These are phyloP conservation scores for Chlorokybus atmophyticus DNA, from an alignment of 139 green algal genomes.

Conservation along the genomic window DNA sequence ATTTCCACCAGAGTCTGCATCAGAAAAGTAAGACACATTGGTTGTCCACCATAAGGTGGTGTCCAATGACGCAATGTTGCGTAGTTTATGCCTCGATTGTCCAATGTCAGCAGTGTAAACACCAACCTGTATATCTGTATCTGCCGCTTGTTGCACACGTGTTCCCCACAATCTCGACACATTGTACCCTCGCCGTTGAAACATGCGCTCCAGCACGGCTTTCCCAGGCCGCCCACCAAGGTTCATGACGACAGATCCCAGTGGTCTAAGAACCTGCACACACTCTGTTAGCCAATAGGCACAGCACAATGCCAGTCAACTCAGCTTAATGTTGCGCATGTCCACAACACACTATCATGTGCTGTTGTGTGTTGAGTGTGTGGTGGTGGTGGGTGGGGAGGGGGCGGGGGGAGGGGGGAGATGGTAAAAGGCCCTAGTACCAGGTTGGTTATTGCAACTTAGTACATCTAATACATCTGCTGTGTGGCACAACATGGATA, in stretches of 20 bases:
- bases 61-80: background rate
- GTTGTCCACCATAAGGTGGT: background rate
- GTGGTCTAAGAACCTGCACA: background rate
- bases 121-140: constrained; percentile 22
- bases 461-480: too few relatives aligned
- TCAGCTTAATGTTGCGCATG: too few relatives aligned
- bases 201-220: constrained; percentile 22
- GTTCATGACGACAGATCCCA: constrained; percentile 10
- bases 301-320: too few relatives aligned
- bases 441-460: too few relatives aligned
- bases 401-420: too few relatives aligned
- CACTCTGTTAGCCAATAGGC: background rate
- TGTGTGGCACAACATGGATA: too few relatives aligned
- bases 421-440: too few relatives aligned
- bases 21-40: background rate
- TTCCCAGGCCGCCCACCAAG: constrained; percentile 20
- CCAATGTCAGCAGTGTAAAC: background rate
- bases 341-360: too few relatives aligned
- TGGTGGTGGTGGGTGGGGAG: too few relatives aligned
- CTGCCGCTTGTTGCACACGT: constrained; percentile 12
- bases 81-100: background rate
- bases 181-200: constrained; percentile 12
- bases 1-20: background rate
- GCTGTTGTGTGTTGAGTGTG: too few relatives aligned
- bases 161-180: constrained; percentile 20